Base-by-base conservation (phyloP, 1,139 yeast species). In the Candida tetrigidarum region DNA sequence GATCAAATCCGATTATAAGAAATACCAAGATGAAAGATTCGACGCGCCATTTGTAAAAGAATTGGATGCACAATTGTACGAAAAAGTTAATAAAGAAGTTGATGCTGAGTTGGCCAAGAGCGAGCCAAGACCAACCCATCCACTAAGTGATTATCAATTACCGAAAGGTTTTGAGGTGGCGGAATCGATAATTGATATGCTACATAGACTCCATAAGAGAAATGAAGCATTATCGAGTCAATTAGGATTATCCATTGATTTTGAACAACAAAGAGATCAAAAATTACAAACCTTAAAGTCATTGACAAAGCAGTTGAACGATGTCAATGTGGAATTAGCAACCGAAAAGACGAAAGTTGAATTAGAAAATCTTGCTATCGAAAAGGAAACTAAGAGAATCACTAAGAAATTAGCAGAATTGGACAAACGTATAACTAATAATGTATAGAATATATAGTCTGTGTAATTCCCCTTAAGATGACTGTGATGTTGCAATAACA, bases 1-100 rank as follows among this genome's bases (percentile, higher is more conserved):
- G 33, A 63, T 82, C 8, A 62, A 64, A 37, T 76, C 85, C 0
- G 91, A 83, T 54, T 72, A 67, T 44, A 55, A 67, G 10, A 74
- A 69, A 52, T 56, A 59, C 35, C 60, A 57, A 5, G 68, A 68
- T 42, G 42, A 58, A 3, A 42, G 48, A 5, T 57, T 45, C 41
- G 50, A 45, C 26, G 58, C 64, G 7, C 47, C 64, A 33, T 40
- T 67, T 2, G 40, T 74, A 0, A 66, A 66, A 0, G 81, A 76
- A 44, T 45, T 79, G 16, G 82, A 76, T 39, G 78, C 72, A 37
- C 69, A 62, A 0, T 19, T 56, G 2, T 59, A 53, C 40, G 54
- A 53, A 0, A 48, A 47, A 19, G 74, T 75, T 2, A 59, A 61
- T 2, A 19, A 42, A 2, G 70, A 66, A 44, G 64, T 79, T 3